Evolutionary conservation across 2,329 filamentous ascomycete genomes (phyloP).

Genomic region (Oidium heveae): DNA sequence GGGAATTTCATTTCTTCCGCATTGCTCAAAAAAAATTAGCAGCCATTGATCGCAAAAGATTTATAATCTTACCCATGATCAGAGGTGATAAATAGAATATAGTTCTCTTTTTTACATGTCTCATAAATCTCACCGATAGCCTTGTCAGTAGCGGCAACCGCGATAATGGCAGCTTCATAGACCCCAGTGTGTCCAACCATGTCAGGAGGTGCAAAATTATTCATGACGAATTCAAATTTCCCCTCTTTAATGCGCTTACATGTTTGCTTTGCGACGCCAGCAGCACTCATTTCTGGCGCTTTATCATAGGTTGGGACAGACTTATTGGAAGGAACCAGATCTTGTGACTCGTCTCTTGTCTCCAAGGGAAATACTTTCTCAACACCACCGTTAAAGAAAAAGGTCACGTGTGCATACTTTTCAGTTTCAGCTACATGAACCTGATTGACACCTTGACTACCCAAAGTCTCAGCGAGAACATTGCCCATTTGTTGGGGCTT

Average conservation of each 20-base stretch:
- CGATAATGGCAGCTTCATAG: constrained; percentile 79
- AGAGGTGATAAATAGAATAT: constrained; percentile 82
- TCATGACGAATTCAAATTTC: constrained; percentile 94
- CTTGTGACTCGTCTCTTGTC: constrained; percentile 57
- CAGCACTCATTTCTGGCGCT: constrained; percentile 88
- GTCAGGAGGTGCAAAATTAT: constrained; percentile 97
- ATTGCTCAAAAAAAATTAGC: constrained; percentile 23
- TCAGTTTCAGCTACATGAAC: constrained; percentile 96
- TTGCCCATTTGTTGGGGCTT: constrained; percentile 90
- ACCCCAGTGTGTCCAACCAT: constrained; percentile 99
- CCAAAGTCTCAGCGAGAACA: constrained; percentile 90
- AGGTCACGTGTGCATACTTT: constrained; percentile 98
- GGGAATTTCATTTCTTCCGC: constrained; percentile 97
- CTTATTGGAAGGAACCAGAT: constrained; percentile 70
- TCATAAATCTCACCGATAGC: constrained; percentile 85
- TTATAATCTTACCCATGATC: constrained; percentile 50
- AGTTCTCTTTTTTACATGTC: constrained; percentile 76
- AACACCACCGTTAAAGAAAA: constrained; percentile 98
- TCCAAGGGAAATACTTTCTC: constrained; percentile 91
- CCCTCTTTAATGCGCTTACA: constrained; percentile 63
- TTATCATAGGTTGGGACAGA: constrained; percentile 80
- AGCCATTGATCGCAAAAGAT: neutral
- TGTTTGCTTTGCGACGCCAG: constrained; percentile 70
- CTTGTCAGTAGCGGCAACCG: constrained; percentile 66
- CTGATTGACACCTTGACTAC: constrained; percentile 72